Evolutionary conservation across 169 alveolate species (phyloP).

Genomic region (Cyclospora cayetanensis): DNA sequence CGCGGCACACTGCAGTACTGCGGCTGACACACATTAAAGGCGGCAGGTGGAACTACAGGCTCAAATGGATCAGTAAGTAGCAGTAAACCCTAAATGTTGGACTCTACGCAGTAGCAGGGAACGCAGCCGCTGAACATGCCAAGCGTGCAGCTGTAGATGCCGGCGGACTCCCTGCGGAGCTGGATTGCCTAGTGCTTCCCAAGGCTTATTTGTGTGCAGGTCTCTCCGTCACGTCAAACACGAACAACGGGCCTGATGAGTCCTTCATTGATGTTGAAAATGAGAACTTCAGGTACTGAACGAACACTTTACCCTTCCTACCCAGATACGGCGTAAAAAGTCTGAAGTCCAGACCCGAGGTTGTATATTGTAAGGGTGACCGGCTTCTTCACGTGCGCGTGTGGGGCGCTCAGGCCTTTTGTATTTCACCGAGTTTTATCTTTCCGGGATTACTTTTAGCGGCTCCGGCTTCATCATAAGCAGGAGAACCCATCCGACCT

Average conservation of each 20-base stretch:
- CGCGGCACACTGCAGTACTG: not conserved
- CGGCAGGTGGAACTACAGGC: constrained; percentile 14
- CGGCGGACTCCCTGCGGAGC: no score
- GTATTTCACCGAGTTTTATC: not conserved
- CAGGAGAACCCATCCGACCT: no score
- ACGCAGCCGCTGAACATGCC: no score
- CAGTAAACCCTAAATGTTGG: constrained; percentile 32
- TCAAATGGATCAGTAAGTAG: constrained; percentile 8
- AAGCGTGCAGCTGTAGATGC: no score
- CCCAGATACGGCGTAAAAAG: not conserved
- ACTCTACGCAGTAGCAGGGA: not conserved
- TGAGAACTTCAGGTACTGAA: constrained; percentile 24
- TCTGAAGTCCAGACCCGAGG: not conserved
- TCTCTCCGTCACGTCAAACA: constrained; percentile 15
- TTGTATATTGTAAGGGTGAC: no score
- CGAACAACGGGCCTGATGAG: constrained; percentile 9
- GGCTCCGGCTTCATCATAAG: no score
- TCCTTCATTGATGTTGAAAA: constrained; percentile 17
- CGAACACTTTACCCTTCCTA: not conserved
- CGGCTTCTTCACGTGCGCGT: not conserved
- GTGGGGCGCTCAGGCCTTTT: not conserved
- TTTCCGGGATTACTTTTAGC: not conserved
- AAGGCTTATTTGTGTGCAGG: constrained; percentile 5
- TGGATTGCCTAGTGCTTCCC: no score
- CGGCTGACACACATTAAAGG: not conserved